phyloP scores from a whole-genome alignment of 192 early-diverging fungal species.

The Entomortierella lignicola region DNA sequence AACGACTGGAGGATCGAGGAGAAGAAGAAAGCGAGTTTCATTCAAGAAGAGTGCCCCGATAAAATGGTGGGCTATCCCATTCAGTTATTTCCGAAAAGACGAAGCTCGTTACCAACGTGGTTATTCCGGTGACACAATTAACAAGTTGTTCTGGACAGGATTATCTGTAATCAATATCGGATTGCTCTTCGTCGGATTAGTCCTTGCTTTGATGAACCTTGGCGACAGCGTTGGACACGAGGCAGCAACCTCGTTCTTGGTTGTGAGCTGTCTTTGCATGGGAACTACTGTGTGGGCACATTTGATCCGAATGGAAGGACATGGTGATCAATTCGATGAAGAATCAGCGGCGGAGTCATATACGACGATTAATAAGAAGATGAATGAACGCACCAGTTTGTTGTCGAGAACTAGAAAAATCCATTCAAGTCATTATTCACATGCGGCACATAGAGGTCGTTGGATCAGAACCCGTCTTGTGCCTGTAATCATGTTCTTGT shows the following conservation, averaged over 20 bases:
- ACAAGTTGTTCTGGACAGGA: conserved; percentile 25
- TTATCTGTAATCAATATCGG: conserved; percentile 18
- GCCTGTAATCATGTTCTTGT: conserved; percentile 30
- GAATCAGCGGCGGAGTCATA: conserved; percentile 11
- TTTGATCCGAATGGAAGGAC: conserved; percentile 44
- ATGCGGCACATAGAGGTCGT: conserved; percentile 25
- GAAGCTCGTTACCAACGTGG: not conserved
- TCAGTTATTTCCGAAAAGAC: not conserved
- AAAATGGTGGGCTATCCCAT: conserved; percentile 23
- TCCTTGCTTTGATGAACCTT: conserved; percentile 47
- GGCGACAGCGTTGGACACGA: conserved; percentile 49
- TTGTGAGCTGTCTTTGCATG: conserved; percentile 46
- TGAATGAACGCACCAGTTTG: conserved; percentile 28
- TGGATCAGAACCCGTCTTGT: conserved; percentile 40
- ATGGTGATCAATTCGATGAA: not conserved
- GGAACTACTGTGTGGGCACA: conserved; percentile 49
- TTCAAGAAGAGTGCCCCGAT: conserved; percentile 22
- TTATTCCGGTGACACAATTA: not conserved
- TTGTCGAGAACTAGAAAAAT: conserved; percentile 1
- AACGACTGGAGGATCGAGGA: not conserved
- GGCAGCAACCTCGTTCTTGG: conserved; percentile 36
- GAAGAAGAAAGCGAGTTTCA: conserved; percentile 27
- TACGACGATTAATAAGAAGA: conserved; percentile 9
- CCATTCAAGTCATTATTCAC: conserved; percentile 8
- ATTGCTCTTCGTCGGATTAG: conserved; percentile 41